A percentile compares a stretch with the other conserved stretches of the same genome.
Evolutionary conservation across 192 early-diverging fungal species (phyloP).

Genomic region (Coemansia sp.): DNA sequence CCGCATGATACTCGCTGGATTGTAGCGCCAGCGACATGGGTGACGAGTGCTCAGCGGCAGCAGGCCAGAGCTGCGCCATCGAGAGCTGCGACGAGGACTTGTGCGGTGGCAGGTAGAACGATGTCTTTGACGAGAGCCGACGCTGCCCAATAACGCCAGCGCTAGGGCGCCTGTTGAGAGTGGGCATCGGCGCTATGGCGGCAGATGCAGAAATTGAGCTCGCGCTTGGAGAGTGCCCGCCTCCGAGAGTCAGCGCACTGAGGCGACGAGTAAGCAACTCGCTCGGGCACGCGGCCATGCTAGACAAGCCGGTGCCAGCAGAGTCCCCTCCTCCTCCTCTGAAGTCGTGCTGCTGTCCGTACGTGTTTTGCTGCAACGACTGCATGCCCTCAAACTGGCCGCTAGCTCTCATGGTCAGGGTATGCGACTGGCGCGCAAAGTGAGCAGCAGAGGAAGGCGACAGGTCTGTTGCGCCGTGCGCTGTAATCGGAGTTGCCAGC

Average conservation of each 20-base stretch:
- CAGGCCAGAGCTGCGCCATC: conserved; percentile 41
- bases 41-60: conserved; percentile 4
- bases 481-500: conserved; percentile 16
- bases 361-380: conserved; percentile 11
- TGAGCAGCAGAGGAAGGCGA: conserved; percentile 21
- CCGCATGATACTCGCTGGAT: background rate
- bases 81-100: conserved; percentile 48
- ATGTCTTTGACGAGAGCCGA: conserved; percentile 47
- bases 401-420: conserved; percentile 12
- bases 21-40: background rate
- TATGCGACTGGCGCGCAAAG: conserved; percentile 19
- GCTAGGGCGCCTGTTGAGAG: conserved; percentile 46
- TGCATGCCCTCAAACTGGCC: conserved; percentile 27
- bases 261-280: conserved; percentile 53
- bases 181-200: conserved; percentile 3
- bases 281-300: conserved; percentile 23
- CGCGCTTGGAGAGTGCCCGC: conserved; percentile 1
- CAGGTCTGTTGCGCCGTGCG: conserved; percentile 12
- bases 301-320: background rate
- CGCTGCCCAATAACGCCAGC: conserved; percentile 57
- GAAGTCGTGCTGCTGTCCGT: conserved; percentile 10
- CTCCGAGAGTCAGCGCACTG: conserved; percentile 37
- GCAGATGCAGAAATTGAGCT: background rate
- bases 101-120: conserved; percentile 39
- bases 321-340: background rate